Conservation (phyloP, 345 rosid genomes). For the Rhodamnia argentea region DNA sequence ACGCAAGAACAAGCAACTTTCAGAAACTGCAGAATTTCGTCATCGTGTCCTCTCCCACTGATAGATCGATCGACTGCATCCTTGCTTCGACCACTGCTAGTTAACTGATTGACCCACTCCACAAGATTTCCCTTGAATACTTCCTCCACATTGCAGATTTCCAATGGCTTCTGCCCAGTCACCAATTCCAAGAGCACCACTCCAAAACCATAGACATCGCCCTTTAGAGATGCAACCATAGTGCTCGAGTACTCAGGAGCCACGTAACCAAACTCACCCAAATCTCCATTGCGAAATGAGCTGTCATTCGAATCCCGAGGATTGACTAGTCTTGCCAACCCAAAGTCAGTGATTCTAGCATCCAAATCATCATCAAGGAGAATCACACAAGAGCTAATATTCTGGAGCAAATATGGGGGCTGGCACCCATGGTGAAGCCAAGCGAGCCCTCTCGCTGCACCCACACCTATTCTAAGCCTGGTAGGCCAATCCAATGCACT, state of each 20-base stretch:
- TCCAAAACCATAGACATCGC: constrained; percentile 53
- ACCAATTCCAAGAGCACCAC: constrained; percentile 30
- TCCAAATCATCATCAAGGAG: constrained; percentile 51
- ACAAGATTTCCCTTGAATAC: constrained; percentile 50
- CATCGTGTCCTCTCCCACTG: constrained; percentile 24
- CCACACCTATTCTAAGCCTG: constrained; percentile 39
- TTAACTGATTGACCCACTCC: constrained; percentile 40
- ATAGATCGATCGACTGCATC: constrained; percentile 31
- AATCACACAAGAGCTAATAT: constrained; percentile 43
- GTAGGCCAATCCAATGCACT: constrained; percentile 35
- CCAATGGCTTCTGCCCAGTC: constrained; percentile 33
- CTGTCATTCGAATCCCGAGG: constrained; percentile 30
- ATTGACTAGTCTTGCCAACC: constrained; percentile 34
- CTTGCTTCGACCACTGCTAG: constrained; percentile 19
- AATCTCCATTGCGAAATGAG: constrained; percentile 24
- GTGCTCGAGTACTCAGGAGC: constrained; percentile 37
- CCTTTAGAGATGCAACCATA: constrained; percentile 36
- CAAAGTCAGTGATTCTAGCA: constrained; percentile 40
- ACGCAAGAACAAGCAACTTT: constrained; percentile 38
- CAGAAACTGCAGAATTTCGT: constrained; percentile 30
- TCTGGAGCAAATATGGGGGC: constrained; percentile 25
- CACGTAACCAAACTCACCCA: constrained; percentile 26
- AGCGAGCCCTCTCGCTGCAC: constrained; percentile 53
- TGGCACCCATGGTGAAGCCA: constrained; percentile 58
- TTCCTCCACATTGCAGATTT: constrained; percentile 20